Percentiles rank a stretch among this genome's conserved stretches.
Evolutionary conservation across 1,284 basidiomycete species (phyloP).

Genomic region (Tylopilus orsonianus): DNA sequence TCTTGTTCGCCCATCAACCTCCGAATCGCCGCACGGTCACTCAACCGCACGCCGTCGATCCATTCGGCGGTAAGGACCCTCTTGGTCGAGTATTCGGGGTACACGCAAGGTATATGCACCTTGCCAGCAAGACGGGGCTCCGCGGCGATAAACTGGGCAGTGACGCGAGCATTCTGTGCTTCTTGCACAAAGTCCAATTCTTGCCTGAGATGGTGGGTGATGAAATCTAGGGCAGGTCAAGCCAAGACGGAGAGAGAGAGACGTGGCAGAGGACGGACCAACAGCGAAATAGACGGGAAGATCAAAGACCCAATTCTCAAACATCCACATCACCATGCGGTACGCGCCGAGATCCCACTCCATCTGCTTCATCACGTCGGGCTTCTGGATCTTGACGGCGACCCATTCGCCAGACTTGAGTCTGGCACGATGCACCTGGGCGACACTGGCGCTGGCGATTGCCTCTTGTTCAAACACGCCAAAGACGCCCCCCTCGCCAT

Average conservation of each 20-base stretch:
- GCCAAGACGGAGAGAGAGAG: not conserved
- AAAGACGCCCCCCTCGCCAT: conserved; percentile 73
- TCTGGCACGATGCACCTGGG: conserved; percentile 83
- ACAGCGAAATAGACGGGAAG: conserved; percentile 76
- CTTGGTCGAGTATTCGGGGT: conserved; percentile 70
- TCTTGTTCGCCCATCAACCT: conserved; percentile 55
- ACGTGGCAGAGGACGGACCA: conserved; percentile 40
- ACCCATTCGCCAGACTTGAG: conserved; percentile 66
- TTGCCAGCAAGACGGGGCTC: conserved; percentile 68
- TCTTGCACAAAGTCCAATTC: conserved; percentile 83
- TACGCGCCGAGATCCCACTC: conserved; percentile 77
- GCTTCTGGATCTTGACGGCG: conserved; percentile 92
- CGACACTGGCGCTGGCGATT: conserved; percentile 84
- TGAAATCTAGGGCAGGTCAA: conserved; percentile 54
- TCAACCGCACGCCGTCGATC: conserved; percentile 80
- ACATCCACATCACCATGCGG: conserved; percentile 69
- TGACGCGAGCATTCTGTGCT: conserved; percentile 63
- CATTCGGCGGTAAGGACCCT: conserved; percentile 85
- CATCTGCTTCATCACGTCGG: conserved; percentile 81
- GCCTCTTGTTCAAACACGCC: conserved; percentile 73
- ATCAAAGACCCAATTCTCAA: conserved; percentile 73
- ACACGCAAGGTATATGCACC: conserved; percentile 81
- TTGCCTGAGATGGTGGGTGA: conserved; percentile 75
- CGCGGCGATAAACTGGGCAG: conserved; percentile 54
- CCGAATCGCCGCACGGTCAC: conserved; percentile 59